Conservation (phyloP, 179 eudicot species). For the Camellia oleifera region DNA sequence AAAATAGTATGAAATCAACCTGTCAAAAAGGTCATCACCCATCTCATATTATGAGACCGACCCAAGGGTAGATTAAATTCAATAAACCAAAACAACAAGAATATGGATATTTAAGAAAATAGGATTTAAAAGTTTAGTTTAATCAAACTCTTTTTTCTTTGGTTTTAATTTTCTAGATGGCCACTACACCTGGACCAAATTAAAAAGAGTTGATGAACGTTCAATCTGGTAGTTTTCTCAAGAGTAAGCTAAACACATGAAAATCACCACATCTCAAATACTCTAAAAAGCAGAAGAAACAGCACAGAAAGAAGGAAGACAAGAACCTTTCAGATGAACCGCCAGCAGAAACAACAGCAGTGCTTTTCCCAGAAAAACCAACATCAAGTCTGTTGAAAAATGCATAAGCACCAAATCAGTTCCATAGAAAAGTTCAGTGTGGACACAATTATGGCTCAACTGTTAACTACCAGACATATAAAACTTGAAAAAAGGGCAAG, state of each 20-base stretch:
- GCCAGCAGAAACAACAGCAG: conserved; percentile 50
- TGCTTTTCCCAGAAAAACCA: conserved; percentile 64
- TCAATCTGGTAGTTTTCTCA: neutral
- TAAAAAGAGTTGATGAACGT: neutral
- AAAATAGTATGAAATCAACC: neutral
- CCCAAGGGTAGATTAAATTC: neutral
- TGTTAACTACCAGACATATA: neutral
- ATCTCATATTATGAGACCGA: neutral
- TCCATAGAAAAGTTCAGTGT: neutral
- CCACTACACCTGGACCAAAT: neutral
- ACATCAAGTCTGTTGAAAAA: conserved; percentile 50
- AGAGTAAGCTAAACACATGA: neutral
- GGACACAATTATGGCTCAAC: neutral
- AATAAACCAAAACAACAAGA: neutral
- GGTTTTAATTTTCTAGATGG: neutral
- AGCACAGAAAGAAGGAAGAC: neutral
- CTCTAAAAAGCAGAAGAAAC: neutral
- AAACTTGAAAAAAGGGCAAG: neutral
- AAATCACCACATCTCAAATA: neutral
- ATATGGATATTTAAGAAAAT: neutral
- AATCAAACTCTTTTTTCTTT: neutral
- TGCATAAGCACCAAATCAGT: conserved; percentile 15
- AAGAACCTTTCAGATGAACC: conserved; percentile 68
- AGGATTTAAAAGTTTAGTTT: neutral
- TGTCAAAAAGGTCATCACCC: neutral